A percentile compares a stretch with the other conserved stretches of the same genome.
Conservation (phyloP, 768 basidiomycete genomes). For the Boletus rex-veris region DNA sequence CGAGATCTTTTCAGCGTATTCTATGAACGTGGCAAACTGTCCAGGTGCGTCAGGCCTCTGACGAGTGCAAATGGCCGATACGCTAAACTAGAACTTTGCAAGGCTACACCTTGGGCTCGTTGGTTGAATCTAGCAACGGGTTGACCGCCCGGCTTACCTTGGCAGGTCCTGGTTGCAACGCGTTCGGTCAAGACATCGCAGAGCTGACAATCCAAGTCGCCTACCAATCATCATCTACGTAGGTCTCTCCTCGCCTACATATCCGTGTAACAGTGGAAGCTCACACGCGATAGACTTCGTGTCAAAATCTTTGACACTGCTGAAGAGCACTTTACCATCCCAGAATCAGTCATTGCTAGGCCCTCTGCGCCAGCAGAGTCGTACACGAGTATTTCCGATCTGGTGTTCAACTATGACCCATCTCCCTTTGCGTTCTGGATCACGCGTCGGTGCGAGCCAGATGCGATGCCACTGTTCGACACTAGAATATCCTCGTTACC, state of each 20-base stretch:
- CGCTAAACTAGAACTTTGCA: not conserved
- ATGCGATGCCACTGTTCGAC: slow-evolving; percentile 59
- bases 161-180: slow-evolving; percentile 55
- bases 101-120: slow-evolving; percentile 51
- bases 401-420: slow-evolving; percentile 61
- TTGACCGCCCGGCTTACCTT: slow-evolving; percentile 53
- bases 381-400: slow-evolving; percentile 46
- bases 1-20: slow-evolving; percentile 1
- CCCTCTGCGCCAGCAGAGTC: slow-evolving; percentile 35
- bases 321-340: slow-evolving; percentile 61
- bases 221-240: slow-evolving; percentile 55
- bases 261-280: not conserved
- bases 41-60: slow-evolving; percentile 18
- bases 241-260: not conserved
- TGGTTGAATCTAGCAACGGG: slow-evolving; percentile 43
- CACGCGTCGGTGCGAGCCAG: slow-evolving; percentile 57
- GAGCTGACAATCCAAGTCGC: slow-evolving; percentile 59
- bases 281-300: slow-evolving; percentile 45
- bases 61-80: not conserved
- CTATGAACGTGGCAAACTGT: slow-evolving; percentile 28
- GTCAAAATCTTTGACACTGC: slow-evolving; percentile 63
- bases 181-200: slow-evolving; percentile 55
- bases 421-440: slow-evolving; percentile 79
- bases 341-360: slow-evolving; percentile 45
- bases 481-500: slow-evolving; percentile 62